Evolutionary conservation across 1,139 yeast genomes (phyloP).

Genomic region (Sugiyamaella castrensis): DNA sequence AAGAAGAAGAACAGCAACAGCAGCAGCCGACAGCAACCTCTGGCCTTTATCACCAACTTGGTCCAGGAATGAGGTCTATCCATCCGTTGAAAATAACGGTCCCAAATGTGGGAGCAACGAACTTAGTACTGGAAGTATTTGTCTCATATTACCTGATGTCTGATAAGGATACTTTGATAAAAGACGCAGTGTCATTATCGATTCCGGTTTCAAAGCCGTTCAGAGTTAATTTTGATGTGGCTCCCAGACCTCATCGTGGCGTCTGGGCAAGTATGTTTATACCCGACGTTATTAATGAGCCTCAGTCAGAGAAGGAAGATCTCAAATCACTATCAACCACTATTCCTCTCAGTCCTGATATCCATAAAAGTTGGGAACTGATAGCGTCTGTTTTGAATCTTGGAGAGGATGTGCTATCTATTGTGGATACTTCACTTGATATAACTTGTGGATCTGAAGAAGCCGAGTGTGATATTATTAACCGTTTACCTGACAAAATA

Average conservation of each 20-base stretch:
- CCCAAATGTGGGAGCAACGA: constrained; percentile 24
- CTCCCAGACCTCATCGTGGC: constrained; percentile 33
- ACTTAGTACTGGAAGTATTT: constrained; percentile 29
- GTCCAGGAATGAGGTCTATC: constrained; percentile 2
- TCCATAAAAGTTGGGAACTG: constrained; percentile 35
- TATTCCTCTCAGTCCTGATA: constrained; percentile 25
- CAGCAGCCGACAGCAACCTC: not conserved
- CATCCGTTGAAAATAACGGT: constrained; percentile 23
- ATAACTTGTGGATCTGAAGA: constrained; percentile 14
- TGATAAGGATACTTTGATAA: constrained; percentile 29
- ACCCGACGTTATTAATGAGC: constrained; percentile 21
- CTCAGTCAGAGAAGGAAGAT: too few species aligned
- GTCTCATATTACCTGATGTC: constrained; percentile 30
- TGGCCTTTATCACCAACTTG: constrained; percentile 1
- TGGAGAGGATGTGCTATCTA: constrained; percentile 26
- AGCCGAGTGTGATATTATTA: constrained; percentile 22
- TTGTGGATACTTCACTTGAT: constrained; percentile 25
- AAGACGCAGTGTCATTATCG: constrained; percentile 26
- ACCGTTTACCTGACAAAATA: not conserved
- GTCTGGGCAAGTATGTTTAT: constrained; percentile 39
- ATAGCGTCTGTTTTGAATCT: constrained; percentile 28
- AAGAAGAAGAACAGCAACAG: not conserved
- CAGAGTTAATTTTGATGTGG: constrained; percentile 35
- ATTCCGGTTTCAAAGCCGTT: constrained; percentile 36
- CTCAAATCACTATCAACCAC: not conserved